Percentiles rank a stretch among this genome's conserved stretches.
Conservation (phyloP, 2,329 filamentous ascomycete species). For the Aphanocladium album region DNA sequence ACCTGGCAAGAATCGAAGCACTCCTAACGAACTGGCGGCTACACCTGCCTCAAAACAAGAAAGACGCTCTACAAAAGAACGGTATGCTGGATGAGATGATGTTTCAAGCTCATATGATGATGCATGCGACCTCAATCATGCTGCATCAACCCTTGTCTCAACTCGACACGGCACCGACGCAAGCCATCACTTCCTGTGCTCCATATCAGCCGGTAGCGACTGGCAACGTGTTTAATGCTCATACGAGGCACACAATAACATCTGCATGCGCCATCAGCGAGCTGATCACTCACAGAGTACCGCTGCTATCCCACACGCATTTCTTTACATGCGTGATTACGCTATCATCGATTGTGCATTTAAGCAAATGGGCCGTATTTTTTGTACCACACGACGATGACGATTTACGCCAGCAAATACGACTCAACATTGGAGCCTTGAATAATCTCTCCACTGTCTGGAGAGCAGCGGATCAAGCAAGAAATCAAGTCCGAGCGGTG, state of each 20-base stretch:
- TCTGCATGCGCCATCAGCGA: conserved; percentile 74
- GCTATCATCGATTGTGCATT: conserved; percentile 72
- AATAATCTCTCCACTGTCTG: conserved; percentile 65
- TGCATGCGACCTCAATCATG: conserved; percentile 60
- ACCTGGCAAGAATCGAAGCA: conserved; percentile 46
- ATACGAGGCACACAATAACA: conserved; percentile 75
- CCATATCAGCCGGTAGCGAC: conserved; percentile 49
- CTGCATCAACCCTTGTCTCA: conserved; percentile 77
- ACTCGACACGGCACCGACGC: conserved; percentile 57
- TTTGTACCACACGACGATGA: conserved; percentile 57
- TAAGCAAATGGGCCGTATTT: conserved; percentile 70
- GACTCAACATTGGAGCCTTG: conserved; percentile 72
- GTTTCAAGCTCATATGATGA: conserved; percentile 85
- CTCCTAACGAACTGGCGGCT: conserved; percentile 69
- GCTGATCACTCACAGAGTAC: conserved; percentile 67
- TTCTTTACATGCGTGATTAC: conserved; percentile 81
- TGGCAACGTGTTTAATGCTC: conserved; percentile 53
- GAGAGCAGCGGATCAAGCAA: conserved; percentile 65
- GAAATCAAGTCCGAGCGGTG: conserved; percentile 69
- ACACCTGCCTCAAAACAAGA: conserved; percentile 69
- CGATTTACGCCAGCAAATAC: conserved; percentile 67
- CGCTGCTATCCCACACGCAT: conserved; percentile 69
- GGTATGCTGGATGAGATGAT: conserved; percentile 81
- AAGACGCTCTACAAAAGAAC: conserved; percentile 61
- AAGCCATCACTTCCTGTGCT: conserved; percentile 61